Evolutionary conservation across 2,329 filamentous ascomycete genomes (phyloP).

Genomic region (Cytospora piceae): DNA sequence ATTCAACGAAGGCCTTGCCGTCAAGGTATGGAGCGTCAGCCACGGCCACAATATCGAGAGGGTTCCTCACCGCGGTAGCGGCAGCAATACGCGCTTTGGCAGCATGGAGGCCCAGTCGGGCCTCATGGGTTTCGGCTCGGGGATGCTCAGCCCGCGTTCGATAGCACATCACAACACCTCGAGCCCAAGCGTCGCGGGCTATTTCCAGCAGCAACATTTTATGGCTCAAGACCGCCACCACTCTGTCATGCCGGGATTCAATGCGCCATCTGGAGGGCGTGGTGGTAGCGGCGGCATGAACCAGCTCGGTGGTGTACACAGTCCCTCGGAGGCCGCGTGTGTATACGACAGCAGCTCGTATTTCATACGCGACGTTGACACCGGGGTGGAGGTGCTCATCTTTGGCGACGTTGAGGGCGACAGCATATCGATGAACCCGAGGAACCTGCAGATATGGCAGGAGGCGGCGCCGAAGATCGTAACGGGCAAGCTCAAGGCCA

Average conservation of each 20-base stretch:
- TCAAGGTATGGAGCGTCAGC: slow-evolving; percentile 84
- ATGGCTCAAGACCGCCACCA: slow-evolving; percentile 32
- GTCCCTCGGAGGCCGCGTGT: slow-evolving; percentile 57
- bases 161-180: slow-evolving; percentile 34
- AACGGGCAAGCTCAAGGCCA: slow-evolving; percentile 70
- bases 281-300: slow-evolving; percentile 6
- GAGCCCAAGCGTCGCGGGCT: slow-evolving; percentile 32
- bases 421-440: slow-evolving; percentile 76
- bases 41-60: slow-evolving; percentile 87
- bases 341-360: slow-evolving; percentile 90
- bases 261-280: slow-evolving; percentile 16
- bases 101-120: slow-evolving; percentile 51
- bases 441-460: slow-evolving; percentile 82
- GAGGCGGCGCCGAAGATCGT: slow-evolving; percentile 87
- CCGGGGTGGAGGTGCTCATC: slow-evolving; percentile 79
- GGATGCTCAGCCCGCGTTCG: slow-evolving; percentile 36
- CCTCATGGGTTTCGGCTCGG: slow-evolving; percentile 29
- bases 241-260: slow-evolving; percentile 24
- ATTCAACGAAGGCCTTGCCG: slow-evolving; percentile 84
- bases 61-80: slow-evolving; percentile 65
- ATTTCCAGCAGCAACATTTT: slow-evolving; percentile 35
- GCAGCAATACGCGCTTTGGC: slow-evolving; percentile 53
- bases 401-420: slow-evolving; percentile 97
- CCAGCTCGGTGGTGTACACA: slow-evolving; percentile 21
- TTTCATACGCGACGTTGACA: slow-evolving; percentile 79